Evolutionary conservation across 1,139 yeast species (phyloP).

Genomic region (Kluyveromyces sp.): DNA sequence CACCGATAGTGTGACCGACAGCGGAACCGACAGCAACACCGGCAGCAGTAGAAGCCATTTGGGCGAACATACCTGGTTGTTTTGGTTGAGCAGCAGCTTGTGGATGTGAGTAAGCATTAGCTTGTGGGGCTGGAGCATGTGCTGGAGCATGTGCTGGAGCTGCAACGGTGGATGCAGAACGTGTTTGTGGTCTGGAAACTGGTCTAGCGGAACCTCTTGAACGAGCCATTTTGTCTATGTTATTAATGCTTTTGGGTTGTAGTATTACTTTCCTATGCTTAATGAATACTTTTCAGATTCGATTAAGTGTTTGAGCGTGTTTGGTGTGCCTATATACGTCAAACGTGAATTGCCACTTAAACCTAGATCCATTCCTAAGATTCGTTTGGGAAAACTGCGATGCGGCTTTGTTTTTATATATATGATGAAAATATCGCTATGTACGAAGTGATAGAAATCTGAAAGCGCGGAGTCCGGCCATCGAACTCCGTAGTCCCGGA

Average conservation of each 20-base stretch:
- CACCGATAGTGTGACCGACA: slow-evolving; percentile 93
- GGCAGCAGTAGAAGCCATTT: slow-evolving; percentile 98
- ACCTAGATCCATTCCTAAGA: no score
- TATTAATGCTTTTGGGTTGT: neutral
- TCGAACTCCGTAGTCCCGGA: no score
- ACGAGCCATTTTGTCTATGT: slow-evolving; percentile 41
- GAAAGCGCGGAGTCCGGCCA: no score
- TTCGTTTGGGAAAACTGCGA: no score
- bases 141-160: slow-evolving; percentile 35
- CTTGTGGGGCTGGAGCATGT: slow-evolving; percentile 37
- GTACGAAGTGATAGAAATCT: no score
- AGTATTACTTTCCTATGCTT: neutral
- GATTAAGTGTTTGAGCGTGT: no score
- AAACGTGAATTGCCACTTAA: no score
- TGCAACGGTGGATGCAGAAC: slow-evolving; percentile 72
- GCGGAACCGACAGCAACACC: slow-evolving; percentile 99
- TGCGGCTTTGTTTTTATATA: no score
- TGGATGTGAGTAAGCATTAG: slow-evolving; percentile 29
- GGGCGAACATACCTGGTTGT: slow-evolving; percentile 89
- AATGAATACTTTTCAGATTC: no score
- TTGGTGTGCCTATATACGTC: no score
- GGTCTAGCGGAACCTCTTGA: slow-evolving; percentile 43
- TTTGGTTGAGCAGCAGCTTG: slow-evolving; percentile 41
- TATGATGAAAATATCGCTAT: no score
- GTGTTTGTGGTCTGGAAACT: slow-evolving; percentile 53